Evolutionary conservation across 345 rosid genomes (phyloP), one percentile per base, ranked within the genome.

Genomic region (rapeseed (Brassica napus)): DNA sequence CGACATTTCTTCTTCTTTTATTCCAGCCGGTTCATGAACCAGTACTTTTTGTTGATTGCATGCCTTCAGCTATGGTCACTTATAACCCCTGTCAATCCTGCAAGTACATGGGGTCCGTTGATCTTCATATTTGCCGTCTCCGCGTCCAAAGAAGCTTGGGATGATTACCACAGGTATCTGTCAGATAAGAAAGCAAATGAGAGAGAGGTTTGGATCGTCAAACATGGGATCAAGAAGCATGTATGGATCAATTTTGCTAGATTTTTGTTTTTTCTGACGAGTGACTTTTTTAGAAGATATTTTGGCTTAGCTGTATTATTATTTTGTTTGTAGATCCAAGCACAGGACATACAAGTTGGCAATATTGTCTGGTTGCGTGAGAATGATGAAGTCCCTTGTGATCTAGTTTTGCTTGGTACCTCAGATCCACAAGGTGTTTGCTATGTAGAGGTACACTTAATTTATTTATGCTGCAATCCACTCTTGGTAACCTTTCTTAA

Each of bases 1-100:
- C 2, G 18, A 66, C 5, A 7, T 74, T 61, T 35, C 6, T 21
- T 80, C 28, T 69, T 5, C 8, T 71, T 68, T n/a, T 7, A 72
- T 75, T 85, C 55, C 99, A 95, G 99, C 89, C 98, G 98, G 84
- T 95, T 95, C 71, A 93, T 93, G 98, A 95, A 95, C 87, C 98
- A 95, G 88, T 93, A 95, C 73, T 95, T 95, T 88, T 82, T 95
- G 85, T 87, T 95, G 90, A 95, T 95, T 82, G 99, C 99, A 16
- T 95, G 99, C 89, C 99, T 95, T 83, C 99, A 95, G 86, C 90
- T 95, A 49, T 95, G 99, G 99, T 87, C 99, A 18, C 97, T 95
- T 47, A 95, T 95, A 75, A 95, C 99, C 77, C 99, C 99, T 58
- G 99, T 95, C 54, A 95, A 93, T 84, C 99, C 99, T 77, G 99